phyloP scores from a whole-genome alignment of 208 protist genomes.

The Trypanosomatidae sp. region DNA sequence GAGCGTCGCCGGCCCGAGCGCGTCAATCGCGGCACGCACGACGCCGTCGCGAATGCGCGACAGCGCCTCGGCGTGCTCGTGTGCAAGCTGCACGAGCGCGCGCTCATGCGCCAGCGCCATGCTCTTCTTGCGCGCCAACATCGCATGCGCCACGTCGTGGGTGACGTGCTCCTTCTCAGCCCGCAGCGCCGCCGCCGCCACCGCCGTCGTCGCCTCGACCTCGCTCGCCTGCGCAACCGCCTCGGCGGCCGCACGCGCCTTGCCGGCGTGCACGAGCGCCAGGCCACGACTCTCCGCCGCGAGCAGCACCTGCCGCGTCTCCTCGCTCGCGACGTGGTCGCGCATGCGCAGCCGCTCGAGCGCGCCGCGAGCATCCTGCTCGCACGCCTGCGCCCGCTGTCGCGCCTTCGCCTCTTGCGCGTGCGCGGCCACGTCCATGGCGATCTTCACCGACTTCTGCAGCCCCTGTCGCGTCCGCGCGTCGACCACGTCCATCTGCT shows the following conservation, averaged over 20 bases:
- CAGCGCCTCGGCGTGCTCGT: constrained; percentile 15
- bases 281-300: constrained; percentile 74
- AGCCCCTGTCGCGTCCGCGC: constrained; percentile 88
- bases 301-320: constrained; percentile 70
- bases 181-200: constrained; percentile 65
- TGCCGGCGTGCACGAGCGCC: constrained; percentile 80
- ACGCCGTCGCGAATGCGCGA: constrained; percentile 25
- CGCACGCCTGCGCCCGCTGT: constrained; percentile 81
- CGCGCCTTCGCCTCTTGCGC: constrained; percentile 88
- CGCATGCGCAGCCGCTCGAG: constrained; percentile 89
- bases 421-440: constrained; percentile 94
- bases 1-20: constrained; percentile 65
- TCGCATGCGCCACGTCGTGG: constrained; percentile 19
- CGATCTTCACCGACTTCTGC: constrained; percentile 94
- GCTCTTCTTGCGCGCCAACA: constrained; percentile 26
- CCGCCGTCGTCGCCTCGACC: constrained; percentile 81
- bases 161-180: constrained; percentile 49
- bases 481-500: constrained; percentile 92
- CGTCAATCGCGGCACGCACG: constrained; percentile 29
- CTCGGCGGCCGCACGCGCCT: constrained; percentile 82
- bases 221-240: constrained; percentile 71
- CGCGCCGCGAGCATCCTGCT: constrained; percentile 84
- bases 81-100: constrained; percentile 11
- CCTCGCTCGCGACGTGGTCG: constrained; percentile 88
- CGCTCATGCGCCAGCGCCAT: constrained; percentile 26